These are phyloP conservation scores for Fusarium drepaniforme DNA, from an alignment of 2,329 filamentous ascomycete genomes.

Conservation along the genomic window DNA sequence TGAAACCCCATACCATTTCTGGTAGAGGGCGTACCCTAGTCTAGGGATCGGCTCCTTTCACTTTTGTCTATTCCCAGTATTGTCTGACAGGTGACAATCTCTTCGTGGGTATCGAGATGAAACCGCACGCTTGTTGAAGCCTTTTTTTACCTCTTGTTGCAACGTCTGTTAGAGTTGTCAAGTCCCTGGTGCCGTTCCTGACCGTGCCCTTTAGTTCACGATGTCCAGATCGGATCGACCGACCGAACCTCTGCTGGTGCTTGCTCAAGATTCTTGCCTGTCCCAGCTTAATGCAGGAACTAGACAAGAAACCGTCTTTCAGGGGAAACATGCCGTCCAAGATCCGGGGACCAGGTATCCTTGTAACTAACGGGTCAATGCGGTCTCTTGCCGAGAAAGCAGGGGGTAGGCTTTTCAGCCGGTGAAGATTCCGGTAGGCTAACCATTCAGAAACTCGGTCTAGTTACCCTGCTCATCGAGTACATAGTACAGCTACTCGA, in stretches of 20 bases:
- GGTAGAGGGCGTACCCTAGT: neutral
- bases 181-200: neutral
- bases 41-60: neutral
- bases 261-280: neutral
- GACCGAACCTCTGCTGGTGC: neutral
- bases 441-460: neutral
- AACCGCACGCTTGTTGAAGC: neutral
- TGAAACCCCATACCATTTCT: conserved; percentile 3
- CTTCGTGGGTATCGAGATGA: neutral
- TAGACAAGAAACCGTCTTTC: neutral
- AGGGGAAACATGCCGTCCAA: neutral
- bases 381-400: neutral
- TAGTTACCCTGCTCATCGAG: neutral
- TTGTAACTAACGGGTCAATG: neutral
- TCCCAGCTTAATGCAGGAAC: conserved; percentile 1
- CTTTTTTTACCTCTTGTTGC: neutral
- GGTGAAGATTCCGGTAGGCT: neutral
- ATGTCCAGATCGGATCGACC: neutral
- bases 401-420: neutral
- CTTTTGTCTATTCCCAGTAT: neutral
- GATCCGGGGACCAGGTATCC: neutral
- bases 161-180: neutral
- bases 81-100: neutral
- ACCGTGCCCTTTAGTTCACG: neutral
- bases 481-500: neutral